phyloP scores from a whole-genome alignment of 257 asterid species.

The Capsicum rhomboideum region DNA sequence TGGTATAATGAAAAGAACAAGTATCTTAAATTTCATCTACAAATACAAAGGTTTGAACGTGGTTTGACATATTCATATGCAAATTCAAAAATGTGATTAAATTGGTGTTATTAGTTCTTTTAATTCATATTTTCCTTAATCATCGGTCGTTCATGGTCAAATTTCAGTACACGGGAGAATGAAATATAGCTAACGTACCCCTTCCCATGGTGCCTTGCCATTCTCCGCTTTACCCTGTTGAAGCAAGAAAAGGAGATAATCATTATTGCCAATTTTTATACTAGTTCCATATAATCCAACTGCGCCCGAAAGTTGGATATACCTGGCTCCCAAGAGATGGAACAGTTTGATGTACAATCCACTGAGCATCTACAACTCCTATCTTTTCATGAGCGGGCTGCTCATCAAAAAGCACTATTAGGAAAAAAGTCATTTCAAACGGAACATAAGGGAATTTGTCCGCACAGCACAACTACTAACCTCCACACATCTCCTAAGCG shows the following conservation, averaged over 20 bases:
- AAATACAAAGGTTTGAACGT: not conserved
- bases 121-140: not conserved
- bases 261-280: not conserved
- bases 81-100: not conserved
- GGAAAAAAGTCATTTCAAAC: not conserved
- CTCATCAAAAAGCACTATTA: not conserved
- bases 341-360: conserved; percentile 93
- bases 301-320: not conserved
- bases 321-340: conserved; percentile 97
- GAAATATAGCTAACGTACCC: conserved; percentile 44
- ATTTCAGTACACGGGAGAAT: not conserved
- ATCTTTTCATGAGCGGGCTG: conserved; percentile 95
- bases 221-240: conserved; percentile 69
- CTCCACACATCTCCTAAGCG: conserved; percentile 91
- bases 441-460: not conserved
- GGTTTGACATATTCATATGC: not conserved
- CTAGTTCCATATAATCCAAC: not conserved
- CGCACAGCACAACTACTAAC: conserved; percentile 15
- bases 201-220: conserved; percentile 96
- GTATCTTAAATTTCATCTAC: not conserved
- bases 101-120: not conserved
- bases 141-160: not conserved
- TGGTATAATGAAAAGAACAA: not conserved
- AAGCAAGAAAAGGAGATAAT: not conserved
- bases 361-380: conserved; percentile 90